phyloP scores from a whole-genome alignment of 495 filamentous ascomycete genomes.

The Hyaloscypha hepaticicola region DNA sequence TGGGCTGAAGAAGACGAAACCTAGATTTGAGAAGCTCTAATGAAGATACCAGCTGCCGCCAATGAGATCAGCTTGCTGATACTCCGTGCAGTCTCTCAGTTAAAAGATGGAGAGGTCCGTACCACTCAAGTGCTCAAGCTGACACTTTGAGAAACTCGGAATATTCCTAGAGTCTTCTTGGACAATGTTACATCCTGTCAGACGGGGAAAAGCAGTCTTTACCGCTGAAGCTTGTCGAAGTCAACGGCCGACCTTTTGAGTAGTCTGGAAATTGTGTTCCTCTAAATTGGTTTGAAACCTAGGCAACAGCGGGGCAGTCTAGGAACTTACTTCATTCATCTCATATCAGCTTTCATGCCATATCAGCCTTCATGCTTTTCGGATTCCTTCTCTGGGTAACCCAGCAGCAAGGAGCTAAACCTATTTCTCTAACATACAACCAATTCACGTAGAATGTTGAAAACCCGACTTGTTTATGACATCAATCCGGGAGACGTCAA shows the following conservation, averaged over 20 bases:
- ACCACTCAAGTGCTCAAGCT: too few species aligned
- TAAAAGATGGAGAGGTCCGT: too few species aligned
- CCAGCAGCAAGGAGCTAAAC: neutral
- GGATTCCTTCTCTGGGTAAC: neutral
- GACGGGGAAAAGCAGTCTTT: too few species aligned
- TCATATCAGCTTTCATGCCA: too few species aligned
- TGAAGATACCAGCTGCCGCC: neutral
- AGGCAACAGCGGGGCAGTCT: neutral
- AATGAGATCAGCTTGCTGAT: neutral
- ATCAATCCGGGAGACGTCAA: neutral
- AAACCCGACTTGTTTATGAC: neutral
- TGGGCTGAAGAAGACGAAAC: constrained; percentile 74
- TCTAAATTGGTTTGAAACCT: neutral
- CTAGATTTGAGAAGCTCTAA: constrained; percentile 85
- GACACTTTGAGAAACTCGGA: too few species aligned
- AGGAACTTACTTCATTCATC: too few species aligned
- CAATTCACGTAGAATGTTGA: neutral
- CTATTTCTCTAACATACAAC: neutral
- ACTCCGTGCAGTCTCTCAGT: too few species aligned
- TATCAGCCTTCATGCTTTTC: neutral
- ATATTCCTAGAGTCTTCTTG: neutral
- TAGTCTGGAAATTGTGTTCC: neutral
- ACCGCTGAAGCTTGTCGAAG: neutral
- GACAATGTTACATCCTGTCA: neutral
- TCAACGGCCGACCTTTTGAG: neutral